Percentiles rank a stretch among this genome's conserved stretches.
Conservation (phyloP, 352 stramenopile genomes). For the Phytophthora niederhauseri region DNA sequence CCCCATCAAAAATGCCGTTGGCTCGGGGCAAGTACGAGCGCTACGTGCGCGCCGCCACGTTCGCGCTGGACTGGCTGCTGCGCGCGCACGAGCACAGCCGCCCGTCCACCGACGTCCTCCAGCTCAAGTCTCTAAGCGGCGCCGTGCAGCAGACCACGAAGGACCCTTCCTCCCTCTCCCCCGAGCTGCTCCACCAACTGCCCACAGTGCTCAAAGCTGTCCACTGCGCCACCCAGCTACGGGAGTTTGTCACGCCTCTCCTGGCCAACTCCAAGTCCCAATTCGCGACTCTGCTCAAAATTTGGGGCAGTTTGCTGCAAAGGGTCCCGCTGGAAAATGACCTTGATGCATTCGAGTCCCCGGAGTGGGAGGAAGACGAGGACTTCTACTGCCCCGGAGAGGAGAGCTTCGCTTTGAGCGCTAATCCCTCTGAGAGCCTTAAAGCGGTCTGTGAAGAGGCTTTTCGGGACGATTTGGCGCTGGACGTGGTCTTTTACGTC, state of each 20-base stretch:
- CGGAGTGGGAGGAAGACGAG: constrained; percentile 3
- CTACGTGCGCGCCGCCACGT: constrained; percentile 4
- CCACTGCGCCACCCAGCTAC: neutral
- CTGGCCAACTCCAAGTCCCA: neutral
- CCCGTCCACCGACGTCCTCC: neutral
- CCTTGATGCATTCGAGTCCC: neutral
- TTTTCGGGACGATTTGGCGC: neutral
- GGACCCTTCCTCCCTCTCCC: neutral
- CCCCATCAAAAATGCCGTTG: neutral
- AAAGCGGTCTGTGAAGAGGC: neutral
- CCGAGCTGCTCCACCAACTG: neutral
- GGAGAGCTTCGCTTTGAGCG: neutral
- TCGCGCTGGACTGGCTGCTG: constrained; percentile 1
- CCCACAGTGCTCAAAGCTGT: neutral
- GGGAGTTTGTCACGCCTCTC: neutral
- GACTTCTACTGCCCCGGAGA: neutral
- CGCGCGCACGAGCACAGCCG: neutral
- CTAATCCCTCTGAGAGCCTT: neutral
- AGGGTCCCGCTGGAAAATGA: neutral
- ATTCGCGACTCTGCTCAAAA: neutral
- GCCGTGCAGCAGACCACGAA: neutral
- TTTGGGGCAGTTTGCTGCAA: neutral
- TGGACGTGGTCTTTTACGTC: constrained; percentile 1
- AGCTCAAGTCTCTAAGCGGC: neutral
- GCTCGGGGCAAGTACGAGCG: neutral